A percentile compares a stretch with the other conserved stretches of the same genome.
These are phyloP conservation scores for Pythium grandisporangium DNA, from an alignment of 352 stramenopile genomes.

Conservation along the genomic window DNA sequence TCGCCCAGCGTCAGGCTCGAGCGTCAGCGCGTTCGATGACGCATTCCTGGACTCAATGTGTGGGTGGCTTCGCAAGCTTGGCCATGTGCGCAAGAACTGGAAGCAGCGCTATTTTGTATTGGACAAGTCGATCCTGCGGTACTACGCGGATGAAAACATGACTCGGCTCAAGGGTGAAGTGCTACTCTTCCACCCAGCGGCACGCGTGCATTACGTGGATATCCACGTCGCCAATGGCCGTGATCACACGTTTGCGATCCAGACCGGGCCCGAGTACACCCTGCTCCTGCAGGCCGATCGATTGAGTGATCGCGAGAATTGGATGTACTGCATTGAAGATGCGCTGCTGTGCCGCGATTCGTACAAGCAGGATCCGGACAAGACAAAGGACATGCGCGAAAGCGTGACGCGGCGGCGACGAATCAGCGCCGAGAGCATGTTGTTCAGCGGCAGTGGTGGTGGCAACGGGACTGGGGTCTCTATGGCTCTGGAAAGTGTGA, in stretches of 20 bases:
- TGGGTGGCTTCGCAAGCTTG: slow-evolving; percentile 58
- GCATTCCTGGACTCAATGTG: slow-evolving; percentile 62
- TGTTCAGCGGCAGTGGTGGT: slow-evolving; percentile 5
- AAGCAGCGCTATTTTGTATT: slow-evolving; percentile 71
- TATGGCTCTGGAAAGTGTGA: no score
- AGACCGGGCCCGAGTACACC: slow-evolving; percentile 48
- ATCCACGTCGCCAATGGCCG: slow-evolving; percentile 39
- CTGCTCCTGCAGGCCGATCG: slow-evolving; percentile 47
- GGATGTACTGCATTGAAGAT: slow-evolving; percentile 78
- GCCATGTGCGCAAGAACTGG: slow-evolving; percentile 72
- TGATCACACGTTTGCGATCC: slow-evolving; percentile 52
- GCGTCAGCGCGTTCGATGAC: slow-evolving; percentile 45
- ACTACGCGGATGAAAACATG: slow-evolving; percentile 45
- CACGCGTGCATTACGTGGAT: slow-evolving; percentile 59
- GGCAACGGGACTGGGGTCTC: no score
- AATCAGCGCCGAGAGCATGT: slow-evolving; percentile 46
- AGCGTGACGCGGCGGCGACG: slow-evolving; percentile 40
- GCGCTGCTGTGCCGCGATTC: slow-evolving; percentile 63
- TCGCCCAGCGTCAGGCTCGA: slow-evolving; percentile 10
- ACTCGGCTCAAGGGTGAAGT: slow-evolving; percentile 63
- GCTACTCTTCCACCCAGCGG: slow-evolving; percentile 64
- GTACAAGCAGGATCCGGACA: slow-evolving; percentile 31
- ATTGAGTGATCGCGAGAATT: slow-evolving; percentile 58
- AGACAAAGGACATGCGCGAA: slow-evolving; percentile 36
- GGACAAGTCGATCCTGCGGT: slow-evolving; percentile 52